These are phyloP conservation scores for Argentina anserina DNA, from an alignment of 306 rosid genomes.

Conservation along the genomic window DNA sequence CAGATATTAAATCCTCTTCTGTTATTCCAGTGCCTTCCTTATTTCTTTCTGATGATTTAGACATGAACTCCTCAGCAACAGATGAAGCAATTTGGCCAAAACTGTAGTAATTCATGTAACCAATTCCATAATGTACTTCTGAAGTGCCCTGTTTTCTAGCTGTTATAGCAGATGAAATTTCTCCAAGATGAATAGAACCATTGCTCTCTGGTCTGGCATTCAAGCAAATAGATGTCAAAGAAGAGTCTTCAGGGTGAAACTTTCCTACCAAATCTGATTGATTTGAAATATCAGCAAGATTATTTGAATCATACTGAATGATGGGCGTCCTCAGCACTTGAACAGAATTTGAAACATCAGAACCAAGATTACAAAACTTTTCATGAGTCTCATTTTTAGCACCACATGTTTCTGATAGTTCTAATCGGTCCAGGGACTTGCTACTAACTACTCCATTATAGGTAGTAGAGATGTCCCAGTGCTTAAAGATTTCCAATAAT, in stretches of 20 bases:
- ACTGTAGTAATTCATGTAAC: slow-evolving; percentile 63
- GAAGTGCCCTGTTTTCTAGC: slow-evolving; percentile 31
- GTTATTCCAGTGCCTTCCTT: slow-evolving; percentile 41
- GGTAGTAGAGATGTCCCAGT: slow-evolving; percentile 53
- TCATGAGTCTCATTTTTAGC: slow-evolving; percentile 39
- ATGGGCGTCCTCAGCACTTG: slow-evolving; percentile 37
- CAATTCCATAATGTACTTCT: slow-evolving; percentile 28
- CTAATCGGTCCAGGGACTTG: slow-evolving; percentile 28
- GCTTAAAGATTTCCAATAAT: slow-evolving; percentile 59
- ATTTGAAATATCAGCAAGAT: slow-evolving; percentile 38
- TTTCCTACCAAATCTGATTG: slow-evolving; percentile 38
- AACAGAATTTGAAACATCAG: slow-evolving; percentile 37
- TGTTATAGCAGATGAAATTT: slow-evolving; percentile 15
- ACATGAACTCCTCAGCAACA: slow-evolving; percentile 58
- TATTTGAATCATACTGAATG: slow-evolving; percentile 31
- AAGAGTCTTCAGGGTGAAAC: slow-evolving; percentile 30
- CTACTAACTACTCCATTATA: slow-evolving; percentile 33
- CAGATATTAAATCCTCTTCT: slow-evolving; percentile 71
- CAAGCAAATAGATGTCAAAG: slow-evolving; percentile 40
- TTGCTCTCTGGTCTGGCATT: slow-evolving; percentile 35
- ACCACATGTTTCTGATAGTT: slow-evolving; percentile 36
- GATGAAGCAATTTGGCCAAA: slow-evolving; percentile 73
- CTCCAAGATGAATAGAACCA: slow-evolving; percentile 37
- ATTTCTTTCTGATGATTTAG: slow-evolving; percentile 53
- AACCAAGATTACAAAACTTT: slow-evolving; percentile 31